Conservation (phyloP, 2,329 filamentous ascomycete species). For the Colletotrichum lindemuthianum region DNA sequence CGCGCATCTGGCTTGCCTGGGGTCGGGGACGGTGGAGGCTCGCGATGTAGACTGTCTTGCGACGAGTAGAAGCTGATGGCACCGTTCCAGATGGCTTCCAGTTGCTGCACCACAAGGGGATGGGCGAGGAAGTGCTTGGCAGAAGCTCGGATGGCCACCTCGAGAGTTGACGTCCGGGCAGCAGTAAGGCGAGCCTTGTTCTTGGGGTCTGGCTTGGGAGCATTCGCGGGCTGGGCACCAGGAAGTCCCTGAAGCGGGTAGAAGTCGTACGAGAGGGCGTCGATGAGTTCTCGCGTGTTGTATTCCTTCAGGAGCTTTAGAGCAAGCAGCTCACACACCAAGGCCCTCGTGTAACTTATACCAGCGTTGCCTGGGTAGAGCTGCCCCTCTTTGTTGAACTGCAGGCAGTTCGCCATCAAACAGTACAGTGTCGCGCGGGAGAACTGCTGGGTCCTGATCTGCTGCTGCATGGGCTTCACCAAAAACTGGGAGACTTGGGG, state of each 20-base stretch:
- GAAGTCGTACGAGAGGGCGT: constrained; percentile 94
- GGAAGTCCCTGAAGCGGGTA: constrained; percentile 87
- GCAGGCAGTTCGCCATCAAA: constrained; percentile 91
- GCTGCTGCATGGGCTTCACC: constrained; percentile 93
- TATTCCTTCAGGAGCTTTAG: constrained; percentile 93
- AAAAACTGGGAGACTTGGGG: constrained; percentile 96
- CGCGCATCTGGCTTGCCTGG: constrained; percentile 53
- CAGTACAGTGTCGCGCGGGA: constrained; percentile 89
- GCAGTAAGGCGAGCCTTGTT: constrained; percentile 63
- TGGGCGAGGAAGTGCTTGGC: constrained; percentile 94
- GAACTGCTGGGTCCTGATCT: constrained; percentile 85
- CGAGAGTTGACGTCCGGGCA: constrained; percentile 87
- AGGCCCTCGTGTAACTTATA: constrained; percentile 82
- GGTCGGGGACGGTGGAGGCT: constrained; percentile 46
- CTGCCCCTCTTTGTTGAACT: constrained; percentile 89
- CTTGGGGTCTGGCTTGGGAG: constrained; percentile 49
- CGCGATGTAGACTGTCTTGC: constrained; percentile 84
- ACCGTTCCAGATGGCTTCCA: constrained; percentile 98
- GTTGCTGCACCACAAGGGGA: constrained; percentile 89
- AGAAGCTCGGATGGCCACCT: constrained; percentile 91
- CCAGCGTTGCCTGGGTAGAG: constrained; percentile 85
- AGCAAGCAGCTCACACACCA: constrained; percentile 90
- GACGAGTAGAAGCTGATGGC: constrained; percentile 94
- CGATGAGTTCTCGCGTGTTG: constrained; percentile 87
- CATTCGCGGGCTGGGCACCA: constrained; percentile 51